These are phyloP conservation scores for Diaporthe longicolla DNA, from an alignment of 2,329 filamentous ascomycete species.

Conservation along the genomic window DNA sequence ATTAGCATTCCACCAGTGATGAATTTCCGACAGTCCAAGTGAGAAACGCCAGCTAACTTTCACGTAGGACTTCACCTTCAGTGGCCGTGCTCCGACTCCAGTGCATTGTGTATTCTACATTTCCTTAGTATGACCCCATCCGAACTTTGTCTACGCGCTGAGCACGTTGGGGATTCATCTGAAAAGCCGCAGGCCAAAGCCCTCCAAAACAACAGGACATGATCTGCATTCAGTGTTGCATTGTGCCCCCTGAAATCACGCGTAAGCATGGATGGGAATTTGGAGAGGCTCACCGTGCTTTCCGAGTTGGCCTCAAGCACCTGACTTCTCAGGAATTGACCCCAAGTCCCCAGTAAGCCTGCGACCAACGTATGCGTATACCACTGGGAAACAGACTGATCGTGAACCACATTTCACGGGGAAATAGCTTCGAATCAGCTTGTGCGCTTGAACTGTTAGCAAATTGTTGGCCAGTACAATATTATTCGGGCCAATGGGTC, in stretches of 20 bases:
- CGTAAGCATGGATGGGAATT: conserved; percentile 4
- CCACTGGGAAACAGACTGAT: not conserved
- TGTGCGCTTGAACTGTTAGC: not conserved
- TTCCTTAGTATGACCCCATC: not conserved
- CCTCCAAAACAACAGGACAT: not conserved
- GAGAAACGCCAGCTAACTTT: conserved; percentile 22
- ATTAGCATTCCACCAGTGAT: conserved; percentile 7
- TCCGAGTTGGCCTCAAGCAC: not conserved
- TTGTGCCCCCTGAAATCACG: conserved; percentile 9
- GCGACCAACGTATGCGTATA: not conserved
- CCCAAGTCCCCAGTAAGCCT: not conserved
- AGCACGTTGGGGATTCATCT: conserved; percentile 23
- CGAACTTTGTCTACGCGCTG: conserved; percentile 4
- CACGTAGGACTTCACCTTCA: not conserved
- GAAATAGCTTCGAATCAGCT: not conserved
- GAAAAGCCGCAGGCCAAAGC: not conserved
- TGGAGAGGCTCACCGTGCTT: not conserved
- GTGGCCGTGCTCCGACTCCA: not conserved
- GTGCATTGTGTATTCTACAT: not conserved
- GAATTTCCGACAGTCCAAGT: conserved; percentile 10
- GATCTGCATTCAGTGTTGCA: conserved; percentile 12
- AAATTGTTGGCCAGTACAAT: not conserved
- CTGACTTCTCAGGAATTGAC: not conserved
- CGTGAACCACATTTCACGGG: fast-evolving
- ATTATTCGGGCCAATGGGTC: not conserved